phyloP scores from a whole-genome alignment of 257 asterid genomes.

The Ophiorrhiza pumila region DNA sequence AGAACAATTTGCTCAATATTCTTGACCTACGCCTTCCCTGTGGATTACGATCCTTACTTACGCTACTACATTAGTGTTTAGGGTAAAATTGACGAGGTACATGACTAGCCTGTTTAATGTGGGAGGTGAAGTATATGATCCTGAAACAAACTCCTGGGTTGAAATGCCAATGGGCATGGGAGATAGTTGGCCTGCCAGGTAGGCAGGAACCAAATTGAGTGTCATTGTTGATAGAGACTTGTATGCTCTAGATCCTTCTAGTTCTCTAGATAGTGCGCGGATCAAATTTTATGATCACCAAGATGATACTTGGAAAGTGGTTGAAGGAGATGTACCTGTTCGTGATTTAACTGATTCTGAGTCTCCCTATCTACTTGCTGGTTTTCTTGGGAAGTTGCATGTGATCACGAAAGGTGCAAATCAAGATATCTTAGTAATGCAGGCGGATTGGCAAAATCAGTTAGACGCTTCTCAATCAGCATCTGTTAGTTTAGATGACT shows the following conservation, averaged over 20 bases:
- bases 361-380: conserved; percentile 76
- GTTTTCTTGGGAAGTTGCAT: conserved; percentile 73
- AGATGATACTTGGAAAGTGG: conserved; percentile 75
- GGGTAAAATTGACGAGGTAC: no score
- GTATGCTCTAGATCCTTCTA: conserved; percentile 81
- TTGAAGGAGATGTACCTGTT: conserved; percentile 79
- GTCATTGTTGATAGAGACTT: conserved; percentile 77
- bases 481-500: conserved; percentile 31
- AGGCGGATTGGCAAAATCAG: conserved; percentile 51
- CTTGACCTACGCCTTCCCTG: no score
- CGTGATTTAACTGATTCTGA: conserved; percentile 59
- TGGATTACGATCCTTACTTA: no score
- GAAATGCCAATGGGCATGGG: conserved; percentile 97
- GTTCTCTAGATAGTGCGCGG: conserved; percentile 65
- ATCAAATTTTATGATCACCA: conserved; percentile 79
- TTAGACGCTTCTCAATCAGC: conserved; percentile 38
- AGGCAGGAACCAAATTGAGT: conserved; percentile 83
- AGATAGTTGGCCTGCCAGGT: conserved; percentile 97
- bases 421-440: conserved; percentile 56
- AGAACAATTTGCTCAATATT: no score
- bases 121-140: conserved; percentile 95
- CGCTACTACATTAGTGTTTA: no score
- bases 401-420: conserved; percentile 71
- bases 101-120: no score
- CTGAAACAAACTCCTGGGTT: conserved; percentile 72